These are phyloP conservation scores for Phylloporus rhodoxanthus DNA, from an alignment of 768 basidiomycete genomes.

Conservation along the genomic window DNA sequence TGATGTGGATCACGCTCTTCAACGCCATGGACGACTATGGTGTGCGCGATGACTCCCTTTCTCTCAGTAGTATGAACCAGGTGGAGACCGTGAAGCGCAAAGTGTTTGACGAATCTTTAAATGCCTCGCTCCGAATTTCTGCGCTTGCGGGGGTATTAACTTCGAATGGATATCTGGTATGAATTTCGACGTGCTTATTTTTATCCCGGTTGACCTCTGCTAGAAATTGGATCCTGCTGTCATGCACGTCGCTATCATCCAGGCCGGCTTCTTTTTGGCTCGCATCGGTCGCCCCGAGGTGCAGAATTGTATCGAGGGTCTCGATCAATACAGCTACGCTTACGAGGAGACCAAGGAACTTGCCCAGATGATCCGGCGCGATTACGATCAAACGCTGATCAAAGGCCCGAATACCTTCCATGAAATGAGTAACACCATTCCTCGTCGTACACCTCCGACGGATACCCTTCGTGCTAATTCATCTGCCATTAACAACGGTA, in stretches of 20 bases:
- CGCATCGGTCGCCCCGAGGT: constrained; percentile 80
- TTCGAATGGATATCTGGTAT: constrained; percentile 80
- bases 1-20: constrained; percentile 85
- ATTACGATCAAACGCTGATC: constrained; percentile 39
- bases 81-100: constrained; percentile 63
- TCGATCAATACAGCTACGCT: constrained; percentile 83
- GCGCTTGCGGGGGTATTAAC: constrained; percentile 84
- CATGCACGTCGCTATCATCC: constrained; percentile 81
- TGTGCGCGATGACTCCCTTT: constrained; percentile 51
- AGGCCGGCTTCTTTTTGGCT: constrained; percentile 78
- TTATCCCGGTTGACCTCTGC: constrained; percentile 3
- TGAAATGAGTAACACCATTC: constrained; percentile 36
- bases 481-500: constrained; percentile 15
- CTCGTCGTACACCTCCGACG: constrained; percentile 19
- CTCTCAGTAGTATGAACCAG: constrained; percentile 43
- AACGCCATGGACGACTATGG: constrained; percentile 82
- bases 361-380: constrained; percentile 55
- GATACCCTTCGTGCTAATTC: constrained; percentile 12
- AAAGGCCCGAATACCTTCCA: constrained; percentile 34
- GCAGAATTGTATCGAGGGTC: constrained; percentile 72
- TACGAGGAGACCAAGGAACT: constrained; percentile 83
- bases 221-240: constrained; percentile 82
- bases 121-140: constrained; percentile 81
- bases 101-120: constrained; percentile 75
- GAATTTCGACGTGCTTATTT: constrained; percentile 18